A percentile compares a stretch with the other conserved stretches of the same genome.
phyloP scores from a whole-genome alignment of 2,329 filamentous ascomycete species.

The Saccharata proteae region DNA sequence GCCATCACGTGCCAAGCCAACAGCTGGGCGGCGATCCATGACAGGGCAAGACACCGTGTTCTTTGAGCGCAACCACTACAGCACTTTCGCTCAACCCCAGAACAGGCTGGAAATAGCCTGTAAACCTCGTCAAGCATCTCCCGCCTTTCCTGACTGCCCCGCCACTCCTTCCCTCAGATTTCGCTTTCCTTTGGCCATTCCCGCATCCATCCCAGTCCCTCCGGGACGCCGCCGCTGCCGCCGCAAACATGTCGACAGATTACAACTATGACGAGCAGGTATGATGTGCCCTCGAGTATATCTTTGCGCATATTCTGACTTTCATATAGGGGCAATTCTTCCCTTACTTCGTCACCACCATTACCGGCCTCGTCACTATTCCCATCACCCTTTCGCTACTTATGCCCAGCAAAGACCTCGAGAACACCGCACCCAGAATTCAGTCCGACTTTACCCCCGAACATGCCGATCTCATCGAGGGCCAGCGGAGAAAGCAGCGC shows the following conservation, averaged over 20 bases:
- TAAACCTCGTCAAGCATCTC: no score
- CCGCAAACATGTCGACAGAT: slow-evolving; percentile 82
- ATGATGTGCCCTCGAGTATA: slow-evolving; percentile 12
- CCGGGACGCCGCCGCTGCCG: no score
- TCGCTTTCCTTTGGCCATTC: no score
- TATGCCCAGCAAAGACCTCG: slow-evolving; percentile 64
- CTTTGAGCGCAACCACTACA: no score
- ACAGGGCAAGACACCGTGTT: no score
- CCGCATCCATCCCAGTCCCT: no score
- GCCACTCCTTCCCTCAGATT: no score
- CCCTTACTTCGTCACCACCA: slow-evolving; percentile 93
- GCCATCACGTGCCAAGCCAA: no score
- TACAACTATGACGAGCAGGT: slow-evolving; percentile 97
- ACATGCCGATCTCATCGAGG: slow-evolving; percentile 72
- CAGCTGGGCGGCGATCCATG: no score
- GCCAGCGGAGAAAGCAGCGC: slow-evolving; percentile 74
- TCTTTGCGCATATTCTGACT: slow-evolving; percentile 11
- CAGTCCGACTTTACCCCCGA: slow-evolving; percentile 68
- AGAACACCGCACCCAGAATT: slow-evolving; percentile 72
- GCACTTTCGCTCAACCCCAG: no score
- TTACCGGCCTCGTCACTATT: slow-evolving; percentile 75
- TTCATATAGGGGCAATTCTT: slow-evolving; percentile 75
- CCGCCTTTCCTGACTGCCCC: no score
- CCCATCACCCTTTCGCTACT: slow-evolving; percentile 84
- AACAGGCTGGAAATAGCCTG: no score